Conservation (phyloP, 176 grass and related monocot species). For the Oryza glumipatula region DNA sequence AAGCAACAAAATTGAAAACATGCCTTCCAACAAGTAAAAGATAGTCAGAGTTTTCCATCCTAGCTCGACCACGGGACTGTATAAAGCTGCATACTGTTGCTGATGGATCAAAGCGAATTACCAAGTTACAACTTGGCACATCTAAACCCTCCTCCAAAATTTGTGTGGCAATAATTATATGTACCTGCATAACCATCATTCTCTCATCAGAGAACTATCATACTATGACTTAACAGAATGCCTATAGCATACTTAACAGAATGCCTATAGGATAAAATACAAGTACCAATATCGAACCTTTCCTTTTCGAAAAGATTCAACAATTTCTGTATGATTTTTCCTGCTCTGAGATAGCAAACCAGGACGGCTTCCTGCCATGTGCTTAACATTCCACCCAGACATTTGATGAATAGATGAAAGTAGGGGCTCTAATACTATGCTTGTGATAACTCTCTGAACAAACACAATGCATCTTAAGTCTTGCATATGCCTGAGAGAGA, state of each 20-base stretch:
- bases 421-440: slow-evolving; percentile 59
- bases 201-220: slow-evolving; percentile 13
- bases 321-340: slow-evolving; percentile 61
- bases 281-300: slow-evolving; percentile 42
- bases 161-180: slow-evolving; percentile 77
- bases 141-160: slow-evolving; percentile 86
- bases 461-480: slow-evolving; percentile 87
- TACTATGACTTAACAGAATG: neutral
- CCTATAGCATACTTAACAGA: neutral
- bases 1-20: slow-evolving; percentile 5
- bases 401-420: slow-evolving; percentile 54
- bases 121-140: slow-evolving; percentile 84
- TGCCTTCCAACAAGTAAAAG: slow-evolving; percentile 66
- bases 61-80: slow-evolving; percentile 83
- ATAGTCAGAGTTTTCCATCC: slow-evolving; percentile 74
- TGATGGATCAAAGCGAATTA: slow-evolving; percentile 78
- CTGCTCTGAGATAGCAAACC: slow-evolving; percentile 49
- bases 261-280: neutral
- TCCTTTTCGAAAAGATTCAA: slow-evolving; percentile 67
- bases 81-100: slow-evolving; percentile 76
- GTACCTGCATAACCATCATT: slow-evolving; percentile 59
- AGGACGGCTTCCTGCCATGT: slow-evolving; percentile 56
- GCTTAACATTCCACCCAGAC: slow-evolving; percentile 56
- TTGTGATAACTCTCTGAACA: slow-evolving; percentile 79
- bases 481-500: slow-evolving; percentile 49